Percentiles rank a stretch among this genome's conserved stretches.
Conservation (phyloP, 306 rosid genomes). For the Coriaria nepalensis region DNA sequence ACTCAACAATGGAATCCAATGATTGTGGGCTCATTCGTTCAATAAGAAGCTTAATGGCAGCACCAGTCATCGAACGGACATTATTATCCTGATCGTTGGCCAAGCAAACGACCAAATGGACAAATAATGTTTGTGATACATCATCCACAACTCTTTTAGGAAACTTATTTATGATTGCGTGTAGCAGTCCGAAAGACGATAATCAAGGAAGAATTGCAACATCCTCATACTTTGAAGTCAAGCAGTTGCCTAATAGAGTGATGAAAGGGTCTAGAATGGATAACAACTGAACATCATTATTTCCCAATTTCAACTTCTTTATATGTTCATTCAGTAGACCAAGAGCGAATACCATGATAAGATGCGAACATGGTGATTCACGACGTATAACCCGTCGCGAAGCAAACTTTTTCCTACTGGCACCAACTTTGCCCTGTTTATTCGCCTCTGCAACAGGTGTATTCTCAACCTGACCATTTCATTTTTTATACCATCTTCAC, state of each 20-base stretch:
- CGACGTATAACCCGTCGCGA: conserved; percentile 27
- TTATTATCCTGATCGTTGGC: conserved; percentile 62
- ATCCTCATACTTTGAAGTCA: conserved; percentile 78
- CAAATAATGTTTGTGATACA: conserved; percentile 60
- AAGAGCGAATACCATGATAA: conserved; percentile 70
- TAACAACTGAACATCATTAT: conserved; percentile 27
- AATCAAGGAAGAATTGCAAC: conserved; percentile 78
- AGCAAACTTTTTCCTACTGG: conserved; percentile 26
- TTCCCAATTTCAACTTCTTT: conserved; percentile 41
- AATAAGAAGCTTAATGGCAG: conserved; percentile 56
- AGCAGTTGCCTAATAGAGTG: conserved; percentile 39
- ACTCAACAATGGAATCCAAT: conserved; percentile 46
- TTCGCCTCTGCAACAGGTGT: conserved; percentile 14
- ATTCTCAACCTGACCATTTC: conserved; percentile 38
- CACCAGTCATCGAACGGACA: conserved; percentile 77
- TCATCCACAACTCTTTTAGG: conserved; percentile 59
- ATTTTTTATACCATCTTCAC: conserved; percentile 58
- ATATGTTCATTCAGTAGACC: conserved; percentile 52
- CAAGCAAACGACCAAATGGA: conserved; percentile 72
- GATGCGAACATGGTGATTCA: conserved; percentile 55
- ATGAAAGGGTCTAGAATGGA: conserved; percentile 76
- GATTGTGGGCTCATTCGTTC: conserved; percentile 37
- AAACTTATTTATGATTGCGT: conserved; percentile 57
- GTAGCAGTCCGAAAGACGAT: conserved; percentile 62
- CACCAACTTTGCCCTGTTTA: conserved; percentile 14